Evolutionary conservation across 129 eudicot species (phyloP), one percentile per base, ranked within the genome.

Genomic region (Calendula officinalis): DNA sequence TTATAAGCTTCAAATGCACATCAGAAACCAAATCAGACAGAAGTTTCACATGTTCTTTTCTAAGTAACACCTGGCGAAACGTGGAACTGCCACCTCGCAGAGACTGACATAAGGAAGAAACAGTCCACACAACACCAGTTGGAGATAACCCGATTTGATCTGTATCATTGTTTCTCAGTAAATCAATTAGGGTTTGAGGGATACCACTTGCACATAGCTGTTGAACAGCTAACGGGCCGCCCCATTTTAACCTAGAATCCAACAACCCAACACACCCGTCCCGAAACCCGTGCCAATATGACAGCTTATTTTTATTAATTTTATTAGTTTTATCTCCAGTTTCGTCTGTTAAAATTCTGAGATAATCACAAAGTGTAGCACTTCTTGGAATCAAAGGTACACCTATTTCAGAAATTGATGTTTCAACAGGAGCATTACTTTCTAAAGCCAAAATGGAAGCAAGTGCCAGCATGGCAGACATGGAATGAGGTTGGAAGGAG

Each of bases 161-260:
- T 11, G 72, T 37, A 43, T 60, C 53, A 40, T 74, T 80, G 75
- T 76, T 82, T 40, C 82, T 81, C 75, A 94, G 64, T 54, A 94
- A 76, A 73, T 84, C 80, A 57, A 84, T 68, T 36, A 88, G 86
- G 53, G 88, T 82, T 79, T 94, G 99, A 5, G 99, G 97, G 64
- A 85, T 72, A 49, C 99, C 97, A 81, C 95, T 94, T n/a, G 99
- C 99, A 77, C 99, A 94, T 49, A 81, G 54, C 69, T 94, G 95
- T 56, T 89, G 95, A 64, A 83, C 88, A 69, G 99, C 99, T 57
- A 89, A 64, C 14, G 97, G 84, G 7, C 97, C 99, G 42, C 97
- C 99, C 90, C 95, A 83, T 56, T 80, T 86, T 66, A 94, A 62
- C 76, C 92, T 78, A 51, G 87, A 81, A 22, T 89, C 92, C 68